These are phyloP conservation scores for Boletales sp. DNA, from an alignment of 768 basidiomycete genomes.

Conservation along the genomic window DNA sequence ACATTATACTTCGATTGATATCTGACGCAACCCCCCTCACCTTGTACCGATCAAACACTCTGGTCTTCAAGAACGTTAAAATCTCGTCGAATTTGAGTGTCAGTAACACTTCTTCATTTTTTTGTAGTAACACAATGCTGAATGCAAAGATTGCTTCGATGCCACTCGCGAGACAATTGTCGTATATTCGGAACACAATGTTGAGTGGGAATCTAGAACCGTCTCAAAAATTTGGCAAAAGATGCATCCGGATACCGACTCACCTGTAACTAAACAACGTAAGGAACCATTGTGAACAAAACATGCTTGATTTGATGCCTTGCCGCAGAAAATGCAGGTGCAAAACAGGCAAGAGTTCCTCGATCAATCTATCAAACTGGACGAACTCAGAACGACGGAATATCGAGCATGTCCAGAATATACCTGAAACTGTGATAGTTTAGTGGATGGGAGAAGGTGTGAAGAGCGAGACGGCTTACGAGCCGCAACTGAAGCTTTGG, in stretches of 20 bases:
- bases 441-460: background rate
- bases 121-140: conserved; percentile 79
- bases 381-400: conserved; percentile 14
- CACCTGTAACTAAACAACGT: conserved; percentile 95
- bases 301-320: conserved; percentile 97
- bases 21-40: conserved; percentile 21
- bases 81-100: conserved; percentile 90
- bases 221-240: background rate
- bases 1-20: background rate
- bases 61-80: conserved; percentile 74
- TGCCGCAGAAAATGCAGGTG: conserved; percentile 92
- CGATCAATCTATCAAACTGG: conserved; percentile 90
- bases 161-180: conserved; percentile 93
- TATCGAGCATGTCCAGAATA: conserved; percentile 7
- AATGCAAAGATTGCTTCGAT: conserved; percentile 98
- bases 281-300: conserved; percentile 97
- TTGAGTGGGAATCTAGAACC: conserved; percentile 80
- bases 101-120: conserved; percentile 80
- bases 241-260: conserved; percentile 15
- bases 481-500: conserved; percentile 92
- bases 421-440: conserved; percentile 56
- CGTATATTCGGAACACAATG: conserved; percentile 94
- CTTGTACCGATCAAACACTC: conserved; percentile 82
- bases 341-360: conserved; percentile 88
- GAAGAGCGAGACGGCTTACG: conserved; percentile 38